Conservation (phyloP, 2,329 filamentous ascomycete genomes). For the Fusarium incarnatum region DNA sequence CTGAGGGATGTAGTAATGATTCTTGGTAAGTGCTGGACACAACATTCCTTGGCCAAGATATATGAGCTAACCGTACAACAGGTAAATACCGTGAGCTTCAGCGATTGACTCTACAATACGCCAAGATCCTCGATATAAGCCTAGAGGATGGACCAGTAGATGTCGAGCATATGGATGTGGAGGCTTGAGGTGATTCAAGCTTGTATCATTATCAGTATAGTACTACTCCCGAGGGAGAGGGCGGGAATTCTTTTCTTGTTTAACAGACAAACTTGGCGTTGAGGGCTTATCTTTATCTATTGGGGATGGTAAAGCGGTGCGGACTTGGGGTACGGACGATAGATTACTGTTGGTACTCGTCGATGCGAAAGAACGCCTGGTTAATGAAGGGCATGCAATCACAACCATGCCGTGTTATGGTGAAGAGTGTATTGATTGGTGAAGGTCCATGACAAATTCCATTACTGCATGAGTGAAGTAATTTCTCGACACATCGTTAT, state of each 20-base stretch:
- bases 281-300: constrained; percentile 31
- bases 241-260: constrained; percentile 24
- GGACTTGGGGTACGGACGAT: constrained; percentile 20
- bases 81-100: constrained; percentile 97
- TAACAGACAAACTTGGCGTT: constrained; percentile 33
- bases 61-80: constrained; percentile 57
- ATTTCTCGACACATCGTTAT: constrained; percentile 23
- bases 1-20: constrained; percentile 92
- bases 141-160: constrained; percentile 59
- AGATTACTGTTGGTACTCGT: constrained; percentile 34
- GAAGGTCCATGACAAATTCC: constrained; percentile 20
- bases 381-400: constrained; percentile 32
- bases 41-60: not conserved
- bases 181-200: constrained; percentile 44
- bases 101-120: constrained; percentile 93
- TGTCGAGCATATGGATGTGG: constrained; percentile 59
- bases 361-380: constrained; percentile 30
- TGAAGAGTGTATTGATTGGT: constrained; percentile 22
- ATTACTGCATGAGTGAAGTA: constrained; percentile 10
- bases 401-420: constrained; percentile 26
- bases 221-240: not conserved
- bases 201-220: constrained; percentile 44
- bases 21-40: constrained; percentile 73
- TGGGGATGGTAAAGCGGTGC: constrained; percentile 21
- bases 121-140: constrained; percentile 78